phyloP scores from a whole-genome alignment of 345 rosid genomes.

The Camelina hispida region DNA sequence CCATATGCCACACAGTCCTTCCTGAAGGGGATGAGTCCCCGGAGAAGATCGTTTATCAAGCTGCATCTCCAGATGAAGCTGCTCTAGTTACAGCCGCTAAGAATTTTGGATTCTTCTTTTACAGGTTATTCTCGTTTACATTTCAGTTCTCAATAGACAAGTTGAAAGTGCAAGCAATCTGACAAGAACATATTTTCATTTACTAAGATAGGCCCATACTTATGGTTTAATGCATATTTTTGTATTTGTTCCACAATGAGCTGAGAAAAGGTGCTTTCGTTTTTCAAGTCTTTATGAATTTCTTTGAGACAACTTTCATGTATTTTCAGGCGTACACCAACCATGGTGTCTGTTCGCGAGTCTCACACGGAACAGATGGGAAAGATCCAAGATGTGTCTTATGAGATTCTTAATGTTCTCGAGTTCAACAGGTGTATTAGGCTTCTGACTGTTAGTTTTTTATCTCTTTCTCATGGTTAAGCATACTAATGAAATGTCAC shows the following conservation, averaged over 20 bases:
- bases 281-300: too few relatives aligned
- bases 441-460: constrained; percentile 5
- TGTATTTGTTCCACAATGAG: too few relatives aligned
- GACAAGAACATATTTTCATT: not conserved
- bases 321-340: constrained; percentile 84
- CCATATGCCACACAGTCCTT: constrained; percentile 93
- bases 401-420: constrained; percentile 93
- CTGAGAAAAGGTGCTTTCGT: too few relatives aligned
- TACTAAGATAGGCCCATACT: too few relatives aligned
- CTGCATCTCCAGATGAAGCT: constrained; percentile 98
- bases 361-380: constrained; percentile 97
- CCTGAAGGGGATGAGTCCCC: constrained; percentile 94
- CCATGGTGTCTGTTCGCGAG: constrained; percentile 88
- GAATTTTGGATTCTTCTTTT: constrained; percentile 94
- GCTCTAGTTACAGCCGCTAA: constrained; percentile 93
- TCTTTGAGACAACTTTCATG: constrained; percentile 32
- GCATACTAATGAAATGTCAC: constrained; percentile 9
- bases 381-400: constrained; percentile 71
- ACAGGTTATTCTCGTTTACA: constrained; percentile 53
- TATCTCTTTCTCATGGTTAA: constrained; percentile 20
- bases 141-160: constrained; percentile 6
- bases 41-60: constrained; percentile 83
- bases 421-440: constrained; percentile 85
- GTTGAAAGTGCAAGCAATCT: constrained; percentile 20
- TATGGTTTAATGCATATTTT: too few relatives aligned